phyloP scores from a whole-genome alignment of 129 eudicot genomes.

The Saussurea involucrata region DNA sequence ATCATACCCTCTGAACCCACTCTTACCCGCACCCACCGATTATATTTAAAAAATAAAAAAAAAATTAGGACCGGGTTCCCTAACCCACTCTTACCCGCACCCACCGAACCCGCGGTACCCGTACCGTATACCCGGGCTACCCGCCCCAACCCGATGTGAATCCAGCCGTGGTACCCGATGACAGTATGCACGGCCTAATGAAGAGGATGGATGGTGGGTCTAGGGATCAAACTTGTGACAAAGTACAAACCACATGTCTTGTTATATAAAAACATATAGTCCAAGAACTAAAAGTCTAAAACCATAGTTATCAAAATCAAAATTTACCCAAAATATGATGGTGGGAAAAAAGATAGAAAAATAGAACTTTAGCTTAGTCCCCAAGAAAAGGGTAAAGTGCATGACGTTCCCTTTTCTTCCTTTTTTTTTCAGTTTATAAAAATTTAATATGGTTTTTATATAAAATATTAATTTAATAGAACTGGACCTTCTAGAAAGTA shows the following conservation, averaged over 20 bases:
- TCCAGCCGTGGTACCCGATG: too few relatives aligned
- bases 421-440: not conserved
- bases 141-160: too few relatives aligned
- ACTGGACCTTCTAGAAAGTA: slow-evolving; percentile 12
- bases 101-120: too few relatives aligned
- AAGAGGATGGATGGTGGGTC: not conserved
- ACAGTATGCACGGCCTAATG: too few relatives aligned
- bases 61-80: too few relatives aligned
- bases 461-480: not conserved
- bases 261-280: not conserved
- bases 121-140: too few relatives aligned
- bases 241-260: not conserved
- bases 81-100: too few relatives aligned
- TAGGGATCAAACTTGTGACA: too few relatives aligned
- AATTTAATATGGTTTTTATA: not conserved
- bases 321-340: not conserved
- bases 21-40: too few relatives aligned
- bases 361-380: slow-evolving; percentile 1
- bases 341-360: not conserved
- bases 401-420: not conserved
- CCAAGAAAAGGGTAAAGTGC: slow-evolving; percentile 1
- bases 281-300: not conserved
- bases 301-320: not conserved
- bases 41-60: too few relatives aligned
- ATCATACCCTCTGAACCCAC: too few relatives aligned